Base-by-base conservation (phyloP, 202 grass and related monocot species). In the Elaeis oleifera region DNA sequence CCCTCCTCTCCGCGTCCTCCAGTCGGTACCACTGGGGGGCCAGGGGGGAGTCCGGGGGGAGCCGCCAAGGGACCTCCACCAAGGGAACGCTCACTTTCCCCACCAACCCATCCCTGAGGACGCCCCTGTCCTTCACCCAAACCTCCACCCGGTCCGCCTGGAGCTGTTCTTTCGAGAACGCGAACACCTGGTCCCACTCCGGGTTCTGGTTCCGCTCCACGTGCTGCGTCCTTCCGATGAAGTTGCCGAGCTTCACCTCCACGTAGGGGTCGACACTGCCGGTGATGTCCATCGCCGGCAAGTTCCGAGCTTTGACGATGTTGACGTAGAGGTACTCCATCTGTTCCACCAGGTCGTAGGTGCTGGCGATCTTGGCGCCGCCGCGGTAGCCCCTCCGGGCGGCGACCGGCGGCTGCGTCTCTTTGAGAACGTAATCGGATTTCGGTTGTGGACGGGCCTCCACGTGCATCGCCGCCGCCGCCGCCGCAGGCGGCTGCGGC, bases 281-380 rank as follows among this genome's bases (percentile, higher is more conserved):
- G 65, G 9, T 8, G 18, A 74, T 29, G 27, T 60, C 64, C 64
- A 58, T 16, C 64, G 61, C 70, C 32, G 52, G 27, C 58, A 96
- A 78, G 20, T 74, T 67, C 17, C 91, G 76, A 36, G 91, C 91
- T 57, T 88, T 88, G n/a, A 96, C 81, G 49, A 90, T 65, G 72
- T 70, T 73, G 61, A 96, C 87, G 78, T 85, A 96, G 19, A 96
- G 84, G 80, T 85, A 96, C 49, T 78, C 80, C 81, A 88, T 96
- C 71, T 83, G 80, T 76, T 96, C 87, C 0, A 96, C 91, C 58
- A 96, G 91, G 70, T 96, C 91, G 64, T 88, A 90, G 19, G 79
- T 76, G n/a, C 36, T 59, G 5, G 53, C 6, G 62, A 63, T 73
- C 62, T 63, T 73, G 49, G 63, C 19, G 14, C 20, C 6, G 52